Conservation (phyloP, 208 protist genomes). For the Entamoeba invadens region DNA sequence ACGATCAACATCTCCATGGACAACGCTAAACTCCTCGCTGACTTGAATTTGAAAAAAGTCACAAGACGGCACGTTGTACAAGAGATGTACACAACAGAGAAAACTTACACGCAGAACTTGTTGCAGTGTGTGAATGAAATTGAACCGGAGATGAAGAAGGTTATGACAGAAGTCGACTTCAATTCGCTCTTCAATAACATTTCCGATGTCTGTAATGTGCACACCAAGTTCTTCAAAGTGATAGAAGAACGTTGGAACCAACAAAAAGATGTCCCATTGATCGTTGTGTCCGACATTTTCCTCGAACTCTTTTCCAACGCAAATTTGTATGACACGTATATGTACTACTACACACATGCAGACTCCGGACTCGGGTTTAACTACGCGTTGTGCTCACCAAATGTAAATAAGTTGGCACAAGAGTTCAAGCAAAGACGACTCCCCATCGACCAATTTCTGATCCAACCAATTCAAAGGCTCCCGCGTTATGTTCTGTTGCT, state of each 20-base stretch:
- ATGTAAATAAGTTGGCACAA: neutral
- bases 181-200: neutral
- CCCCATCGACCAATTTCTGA: neutral
- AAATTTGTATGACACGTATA: neutral
- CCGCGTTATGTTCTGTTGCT: neutral
- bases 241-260: neutral
- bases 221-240: neutral
- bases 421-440: neutral
- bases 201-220: neutral
- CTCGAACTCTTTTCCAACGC: neutral
- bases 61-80: neutral
- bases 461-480: neutral
- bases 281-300: neutral
- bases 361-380: neutral
- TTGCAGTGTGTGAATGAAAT: neutral
- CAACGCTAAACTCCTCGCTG: neutral
- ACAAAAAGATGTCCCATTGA: neutral
- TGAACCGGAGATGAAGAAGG: neutral
- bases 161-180: neutral
- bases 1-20: neutral
- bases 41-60: neutral
- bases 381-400: neutral
- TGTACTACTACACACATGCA: neutral
- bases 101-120: neutral
- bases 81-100: neutral